Percentiles rank a stretch among this genome's conserved stretches.
These are phyloP conservation scores for Xylariaceae sp. DNA, from an alignment of 2,329 filamentous ascomycete genomes.

Conservation along the genomic window DNA sequence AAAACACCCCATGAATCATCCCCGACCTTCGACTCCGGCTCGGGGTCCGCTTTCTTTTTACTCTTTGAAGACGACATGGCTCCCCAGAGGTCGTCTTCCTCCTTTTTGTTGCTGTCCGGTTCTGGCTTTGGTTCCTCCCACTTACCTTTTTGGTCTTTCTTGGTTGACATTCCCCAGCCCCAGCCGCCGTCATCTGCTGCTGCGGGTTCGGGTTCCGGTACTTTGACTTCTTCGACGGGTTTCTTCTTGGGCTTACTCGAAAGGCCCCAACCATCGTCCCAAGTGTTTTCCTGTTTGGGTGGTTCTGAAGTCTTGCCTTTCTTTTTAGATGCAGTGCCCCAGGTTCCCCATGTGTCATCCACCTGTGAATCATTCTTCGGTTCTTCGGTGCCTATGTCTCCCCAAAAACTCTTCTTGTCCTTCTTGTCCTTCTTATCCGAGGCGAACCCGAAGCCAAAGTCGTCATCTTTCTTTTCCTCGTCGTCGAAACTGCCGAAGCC, in stretches of 20 bases:
- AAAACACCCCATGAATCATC: slow-evolving; percentile 30
- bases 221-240: slow-evolving; percentile 27
- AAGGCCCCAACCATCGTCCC: slow-evolving; percentile 11
- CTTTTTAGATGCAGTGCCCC: slow-evolving; percentile 35
- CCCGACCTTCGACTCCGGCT: slow-evolving; percentile 1
- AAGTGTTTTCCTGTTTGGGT: slow-evolving; percentile 18
- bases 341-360: slow-evolving; percentile 32
- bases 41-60: slow-evolving; percentile 12
- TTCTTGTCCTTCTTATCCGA: slow-evolving; percentile 26
- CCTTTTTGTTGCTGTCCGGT: slow-evolving; percentile 6
- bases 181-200: slow-evolving; percentile 16
- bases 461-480: slow-evolving; percentile 37
- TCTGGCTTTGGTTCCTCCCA: slow-evolving; percentile 13
- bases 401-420: slow-evolving; percentile 43
- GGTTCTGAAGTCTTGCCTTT: slow-evolving; percentile 24
- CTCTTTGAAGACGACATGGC: slow-evolving; percentile 25
- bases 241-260: slow-evolving; percentile 21
- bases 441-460: slow-evolving; percentile 25
- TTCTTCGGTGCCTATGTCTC: slow-evolving; percentile 30
- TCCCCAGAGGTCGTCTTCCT: slow-evolving; percentile 33
- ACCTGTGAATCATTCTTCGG: slow-evolving; percentile 30
- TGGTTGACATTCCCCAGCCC: slow-evolving; percentile 24
- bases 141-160: slow-evolving; percentile 29
- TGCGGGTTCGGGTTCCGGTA: slow-evolving; percentile 29
- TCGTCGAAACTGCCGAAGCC: slow-evolving; percentile 49